These are phyloP conservation scores for Bromus sterilis DNA, from an alignment of 176 grass and related monocot genomes.

Conservation along the genomic window DNA sequence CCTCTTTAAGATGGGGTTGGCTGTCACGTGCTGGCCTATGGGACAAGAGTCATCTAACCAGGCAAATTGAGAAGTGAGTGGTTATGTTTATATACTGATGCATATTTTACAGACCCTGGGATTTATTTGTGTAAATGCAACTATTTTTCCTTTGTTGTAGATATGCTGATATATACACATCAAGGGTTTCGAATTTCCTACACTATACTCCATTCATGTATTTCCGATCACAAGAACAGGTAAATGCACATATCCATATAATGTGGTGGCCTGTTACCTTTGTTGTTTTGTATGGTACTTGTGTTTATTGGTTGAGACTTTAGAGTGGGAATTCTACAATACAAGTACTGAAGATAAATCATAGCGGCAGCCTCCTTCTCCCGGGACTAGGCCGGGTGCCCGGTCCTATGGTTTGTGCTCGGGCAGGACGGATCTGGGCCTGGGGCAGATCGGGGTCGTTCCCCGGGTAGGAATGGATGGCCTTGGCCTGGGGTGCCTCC, in stretches of 20 bases:
- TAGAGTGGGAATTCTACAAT: not conserved
- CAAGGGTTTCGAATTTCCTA: constrained; percentile 96
- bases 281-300: not conserved
- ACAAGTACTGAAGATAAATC: not conserved
- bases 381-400: too few species aligned
- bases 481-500: too few species aligned
- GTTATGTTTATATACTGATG: not conserved
- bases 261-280: not conserved
- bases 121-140: constrained; percentile 19
- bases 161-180: constrained; percentile 99
- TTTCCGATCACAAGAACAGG: constrained; percentile 94
- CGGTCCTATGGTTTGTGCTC: too few species aligned
- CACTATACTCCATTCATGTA: constrained; percentile 98
- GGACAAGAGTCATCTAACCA: constrained; percentile 96
- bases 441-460: too few species aligned
- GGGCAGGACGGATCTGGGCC: too few species aligned
- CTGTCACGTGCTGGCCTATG: constrained; percentile 88
- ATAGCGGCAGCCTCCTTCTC: too few species aligned
- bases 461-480: too few species aligned
- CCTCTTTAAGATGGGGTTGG: constrained; percentile 86
- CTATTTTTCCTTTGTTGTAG: constrained; percentile 34
- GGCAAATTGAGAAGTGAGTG: constrained; percentile 92
- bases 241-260: constrained; percentile 13
- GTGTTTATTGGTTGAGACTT: not conserved
- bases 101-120: not conserved